These are phyloP conservation scores for Trichocomaceae sp. DNA, from an alignment of 2,329 filamentous ascomycete species.

Conservation along the genomic window DNA sequence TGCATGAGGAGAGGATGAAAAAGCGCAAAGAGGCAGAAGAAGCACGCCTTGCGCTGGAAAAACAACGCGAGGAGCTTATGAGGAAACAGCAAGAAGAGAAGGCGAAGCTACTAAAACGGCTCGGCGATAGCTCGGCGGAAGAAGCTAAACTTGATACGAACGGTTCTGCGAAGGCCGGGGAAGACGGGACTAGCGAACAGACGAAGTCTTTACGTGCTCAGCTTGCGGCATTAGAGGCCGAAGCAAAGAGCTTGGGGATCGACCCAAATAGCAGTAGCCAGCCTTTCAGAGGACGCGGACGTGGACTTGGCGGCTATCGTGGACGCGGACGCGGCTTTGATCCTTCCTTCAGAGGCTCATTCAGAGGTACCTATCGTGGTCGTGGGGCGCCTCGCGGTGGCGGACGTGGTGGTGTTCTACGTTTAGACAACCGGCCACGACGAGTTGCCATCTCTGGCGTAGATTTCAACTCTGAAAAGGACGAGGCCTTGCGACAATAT, in stretches of 20 bases:
- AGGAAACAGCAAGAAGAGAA: slow-evolving; percentile 52
- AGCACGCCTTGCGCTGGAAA: slow-evolving; percentile 48
- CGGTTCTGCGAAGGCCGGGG: slow-evolving; percentile 18
- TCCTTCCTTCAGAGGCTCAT: slow-evolving; percentile 33
- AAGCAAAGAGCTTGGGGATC: slow-evolving; percentile 49
- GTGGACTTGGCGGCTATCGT: slow-evolving; percentile 27
- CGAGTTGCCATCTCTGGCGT: slow-evolving; percentile 48
- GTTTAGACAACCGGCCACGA: slow-evolving; percentile 54
- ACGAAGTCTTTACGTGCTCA: slow-evolving; percentile 50
- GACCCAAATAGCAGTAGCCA: slow-evolving; percentile 34
- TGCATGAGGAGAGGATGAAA: slow-evolving; percentile 49
- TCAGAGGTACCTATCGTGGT: slow-evolving; percentile 37
- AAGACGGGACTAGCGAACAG: slow-evolving; percentile 39
- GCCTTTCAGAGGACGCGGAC: slow-evolving; percentile 21
- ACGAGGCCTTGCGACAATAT: slow-evolving; percentile 52
- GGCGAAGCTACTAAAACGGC: slow-evolving; percentile 42
- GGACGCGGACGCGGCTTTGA: slow-evolving; percentile 39
- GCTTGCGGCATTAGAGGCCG: slow-evolving; percentile 49
- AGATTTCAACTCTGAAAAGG: slow-evolving; percentile 42
- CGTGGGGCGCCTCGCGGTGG: slow-evolving; percentile 31
- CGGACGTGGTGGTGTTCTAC: slow-evolving; percentile 45
- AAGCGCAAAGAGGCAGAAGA: slow-evolving; percentile 48
- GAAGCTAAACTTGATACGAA: slow-evolving; percentile 8
- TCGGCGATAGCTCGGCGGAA: slow-evolving; percentile 32
- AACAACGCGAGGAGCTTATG: slow-evolving; percentile 44